phyloP scores from a whole-genome alignment of 2,329 filamentous ascomycete genomes.

The Microcera coccophila region DNA sequence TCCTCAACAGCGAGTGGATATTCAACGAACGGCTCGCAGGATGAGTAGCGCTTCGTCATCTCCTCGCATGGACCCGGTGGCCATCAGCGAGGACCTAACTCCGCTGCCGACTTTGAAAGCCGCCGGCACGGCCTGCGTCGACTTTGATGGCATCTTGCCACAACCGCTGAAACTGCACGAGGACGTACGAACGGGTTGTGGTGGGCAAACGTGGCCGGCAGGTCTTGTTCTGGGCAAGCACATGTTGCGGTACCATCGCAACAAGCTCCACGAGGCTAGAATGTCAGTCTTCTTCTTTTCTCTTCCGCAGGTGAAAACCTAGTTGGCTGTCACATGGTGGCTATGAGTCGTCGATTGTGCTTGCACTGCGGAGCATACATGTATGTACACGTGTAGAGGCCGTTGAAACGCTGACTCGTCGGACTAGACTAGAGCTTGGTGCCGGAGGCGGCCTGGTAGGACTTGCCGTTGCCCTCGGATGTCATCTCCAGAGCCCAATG shows the following conservation, averaged over 20 bases:
- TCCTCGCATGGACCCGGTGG: constrained; percentile 48
- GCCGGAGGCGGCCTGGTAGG: constrained; percentile 87
- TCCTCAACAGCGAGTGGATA: no score
- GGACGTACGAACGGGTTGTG: constrained; percentile 82
- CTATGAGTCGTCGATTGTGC: constrained; percentile 4
- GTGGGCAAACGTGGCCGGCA: constrained; percentile 91
- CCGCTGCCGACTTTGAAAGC: constrained; percentile 58
- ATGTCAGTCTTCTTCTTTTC: constrained; percentile 52
- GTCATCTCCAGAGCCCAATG: constrained; percentile 51
- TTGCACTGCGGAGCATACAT: not conserved
- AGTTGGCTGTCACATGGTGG: not conserved
- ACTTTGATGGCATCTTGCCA: constrained; percentile 71
- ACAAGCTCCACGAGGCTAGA: constrained; percentile 60
- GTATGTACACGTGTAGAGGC: not conserved
- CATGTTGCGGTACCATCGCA: constrained; percentile 68
- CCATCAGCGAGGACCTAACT: constrained; percentile 52
- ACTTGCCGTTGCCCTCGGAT: constrained; percentile 56
- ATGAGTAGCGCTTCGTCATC: constrained; percentile 41
- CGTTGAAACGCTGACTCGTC: constrained; percentile 19
- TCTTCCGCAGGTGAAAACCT: not conserved
- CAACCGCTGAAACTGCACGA: constrained; percentile 73
- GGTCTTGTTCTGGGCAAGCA: constrained; percentile 86
- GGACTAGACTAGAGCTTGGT: constrained; percentile 75
- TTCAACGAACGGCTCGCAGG: not conserved
- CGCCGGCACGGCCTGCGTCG: constrained; percentile 48